Base-by-base conservation (phyloP, 2,329 filamentous ascomycete genomes). In the Sclerotinia nivalis region DNA sequence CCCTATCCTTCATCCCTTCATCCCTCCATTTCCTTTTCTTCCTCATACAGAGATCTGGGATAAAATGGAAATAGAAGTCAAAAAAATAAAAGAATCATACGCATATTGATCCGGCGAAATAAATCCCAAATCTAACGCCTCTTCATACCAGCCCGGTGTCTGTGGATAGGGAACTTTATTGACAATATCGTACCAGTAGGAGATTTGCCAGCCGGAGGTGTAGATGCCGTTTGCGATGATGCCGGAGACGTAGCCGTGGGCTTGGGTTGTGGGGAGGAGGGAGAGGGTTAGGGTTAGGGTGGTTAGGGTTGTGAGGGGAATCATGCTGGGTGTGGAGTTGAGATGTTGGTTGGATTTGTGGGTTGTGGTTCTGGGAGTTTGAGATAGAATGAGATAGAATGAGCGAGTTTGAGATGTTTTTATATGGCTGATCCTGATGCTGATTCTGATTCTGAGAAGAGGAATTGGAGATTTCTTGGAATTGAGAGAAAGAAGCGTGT, bases 41-140 rank as follows among this genome's bases (percentile, higher is more conserved):
- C 13, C 12, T 43, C 13, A 15, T 1, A 43, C 13, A 43, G 40
- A 4, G 1, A 20, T 28, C 1, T 8, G 13, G 12, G 4, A 28
- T 0, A 4, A 47, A 20, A 7, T 1, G 8, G 20, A 34, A 12
- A n/a, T n/a, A 4, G 7, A 20, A 12, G 20, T 9, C 9, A n/a
- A 28, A 3, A 20, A 13, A 22, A n/a, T n/a, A n/a, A 18, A 1
- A 6, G 4, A 22, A 25, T 54, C 66, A 12, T 62, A 68, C 66
- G 60, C 37, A 52, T 86, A 87, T 72, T 80, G 79, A 65, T 76
- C 74, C 1, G 81, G 82, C 15, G 81, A 77, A 69, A 88, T 80
- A 76, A 83, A 88, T 50, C 86, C 86, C 69, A 83, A 79, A 76
- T 88, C 86, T 0, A 75, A 72, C 18, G 82, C 82, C 8, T 81